Percentiles rank a stretch among this genome's conserved stretches.
phyloP scores from a whole-genome alignment of 2,329 filamentous ascomycete species.

The Microdochium trichocladiopsis region DNA sequence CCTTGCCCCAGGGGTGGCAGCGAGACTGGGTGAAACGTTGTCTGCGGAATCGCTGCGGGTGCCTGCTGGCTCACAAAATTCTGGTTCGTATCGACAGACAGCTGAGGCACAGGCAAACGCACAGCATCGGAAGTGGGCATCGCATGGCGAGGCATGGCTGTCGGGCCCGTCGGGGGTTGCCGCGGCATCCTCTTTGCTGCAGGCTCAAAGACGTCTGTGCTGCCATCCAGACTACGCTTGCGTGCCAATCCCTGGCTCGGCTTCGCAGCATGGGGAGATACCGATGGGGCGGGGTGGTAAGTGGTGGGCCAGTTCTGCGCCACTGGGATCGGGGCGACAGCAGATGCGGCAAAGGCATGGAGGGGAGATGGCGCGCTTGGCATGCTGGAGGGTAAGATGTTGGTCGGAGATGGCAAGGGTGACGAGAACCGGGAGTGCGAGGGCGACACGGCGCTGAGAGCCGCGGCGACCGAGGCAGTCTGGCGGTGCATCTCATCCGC shows the following conservation, averaged over 20 bases:
- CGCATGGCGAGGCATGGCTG: constrained; percentile 14
- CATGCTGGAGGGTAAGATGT: constrained; percentile 21
- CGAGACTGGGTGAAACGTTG: constrained; percentile 31
- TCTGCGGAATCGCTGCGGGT: neutral
- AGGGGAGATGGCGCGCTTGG: constrained; percentile 26
- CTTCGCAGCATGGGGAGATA: constrained; percentile 43
- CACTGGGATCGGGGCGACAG: constrained; percentile 14
- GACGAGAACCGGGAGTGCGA: constrained; percentile 31
- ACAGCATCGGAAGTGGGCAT: constrained; percentile 18
- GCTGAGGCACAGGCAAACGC: constrained; percentile 63
- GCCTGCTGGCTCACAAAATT: constrained; percentile 9
- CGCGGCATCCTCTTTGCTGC: constrained; percentile 43
- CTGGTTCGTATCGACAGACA: constrained; percentile 54
- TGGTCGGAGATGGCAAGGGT: constrained; percentile 43
- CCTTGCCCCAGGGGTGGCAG: constrained; percentile 55
- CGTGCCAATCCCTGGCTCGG: constrained; percentile 32
- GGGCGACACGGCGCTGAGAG: constrained; percentile 30
- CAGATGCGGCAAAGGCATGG: constrained; percentile 32
- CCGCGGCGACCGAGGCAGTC: constrained; percentile 14
- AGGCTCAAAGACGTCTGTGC: constrained; percentile 40
- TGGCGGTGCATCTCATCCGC: constrained; percentile 23
- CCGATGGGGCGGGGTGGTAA: constrained; percentile 28
- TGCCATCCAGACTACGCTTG: constrained; percentile 42
- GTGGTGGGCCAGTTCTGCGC: constrained; percentile 28
- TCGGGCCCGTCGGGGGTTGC: constrained; percentile 15